Evolutionary conservation across 2,329 filamentous ascomycete species (phyloP).

Genomic region (Ceratocystis harringtonii): DNA sequence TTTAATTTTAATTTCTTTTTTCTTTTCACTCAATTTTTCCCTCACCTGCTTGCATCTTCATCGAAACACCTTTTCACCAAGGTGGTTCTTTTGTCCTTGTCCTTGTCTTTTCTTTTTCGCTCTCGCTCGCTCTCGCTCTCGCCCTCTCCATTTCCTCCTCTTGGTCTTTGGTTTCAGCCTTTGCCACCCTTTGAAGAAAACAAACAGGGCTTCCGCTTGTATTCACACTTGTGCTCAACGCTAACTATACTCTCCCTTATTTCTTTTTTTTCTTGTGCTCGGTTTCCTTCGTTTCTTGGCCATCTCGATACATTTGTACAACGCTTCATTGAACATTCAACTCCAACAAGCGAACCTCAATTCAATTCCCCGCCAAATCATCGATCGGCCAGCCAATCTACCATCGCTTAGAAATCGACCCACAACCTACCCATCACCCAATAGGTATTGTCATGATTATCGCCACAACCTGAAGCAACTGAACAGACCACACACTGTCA

Average conservation of each 20-base stretch:
- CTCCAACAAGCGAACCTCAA: background rate
- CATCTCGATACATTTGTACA: background rate
- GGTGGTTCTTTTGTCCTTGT: background rate
- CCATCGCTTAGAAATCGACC: background rate
- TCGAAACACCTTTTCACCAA: background rate
- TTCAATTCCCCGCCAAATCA: background rate
- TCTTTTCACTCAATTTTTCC: background rate
- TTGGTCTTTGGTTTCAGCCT: background rate
- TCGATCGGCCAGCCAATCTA: background rate
- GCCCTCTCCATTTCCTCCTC: no score
- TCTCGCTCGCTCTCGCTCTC: background rate
- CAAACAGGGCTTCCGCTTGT: no score
- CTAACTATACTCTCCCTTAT: background rate
- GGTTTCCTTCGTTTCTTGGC: background rate
- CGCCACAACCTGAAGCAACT: background rate
- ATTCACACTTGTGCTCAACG: background rate
- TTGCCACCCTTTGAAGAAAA: background rate
- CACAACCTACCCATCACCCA: background rate
- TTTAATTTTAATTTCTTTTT: background rate
- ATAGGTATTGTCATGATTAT: background rate
- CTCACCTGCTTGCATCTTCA: background rate
- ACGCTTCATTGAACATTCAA: background rate
- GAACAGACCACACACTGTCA: slow-evolving; percentile 1
- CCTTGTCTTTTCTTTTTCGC: background rate
- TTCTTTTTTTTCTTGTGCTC: background rate